Base-by-base conservation (phyloP, 768 basidiomycete genomes). In the Omphalotus guepiniiformis region DNA sequence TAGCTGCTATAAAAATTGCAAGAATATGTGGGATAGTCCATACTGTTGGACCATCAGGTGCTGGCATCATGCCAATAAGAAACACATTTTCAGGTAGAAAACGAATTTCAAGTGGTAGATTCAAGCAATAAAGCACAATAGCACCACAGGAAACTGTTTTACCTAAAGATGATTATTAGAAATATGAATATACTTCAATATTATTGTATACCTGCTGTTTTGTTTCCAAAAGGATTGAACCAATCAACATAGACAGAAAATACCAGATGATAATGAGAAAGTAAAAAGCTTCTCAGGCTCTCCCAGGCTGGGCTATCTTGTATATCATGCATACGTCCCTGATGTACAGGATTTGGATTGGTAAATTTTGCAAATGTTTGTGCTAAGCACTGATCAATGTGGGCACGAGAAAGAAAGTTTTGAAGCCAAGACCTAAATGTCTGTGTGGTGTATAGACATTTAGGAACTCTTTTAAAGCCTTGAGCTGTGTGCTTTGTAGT, bases 231-330 rank as follows among this genome's bases (percentile, higher is more conserved):
- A 1, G 63, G 66, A 57, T 70, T 70, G 43, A 66, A 68, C 66
- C 66, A 68, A 46, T 70, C 64, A 43, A 66, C 51, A 50, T 61
- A 68, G 6, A 66, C 22, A 6, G 57, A 55, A 56, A 65, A 68
- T 0, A 56, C 48, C 2, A 64, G 50, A 50, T 55, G 38, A 28
- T 58, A 53, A 16, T 42, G 48, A 8, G 54, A 46, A 5, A 37
- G 44, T 7, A 50, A 22, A 48, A 53, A 59, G 28, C 38, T 39
- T 4, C 32, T 15, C 2, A 61, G 25, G 15, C 37, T 21, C 3
- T 38, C 4, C 59, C 66, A 66, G 3, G 56, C 61, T 27, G 59
- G 63, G 49, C 62, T 65, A 37, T 62, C 59, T 40, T 56, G 50
- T 19, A 63, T 53, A 30, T 56, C 48, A 15, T 35, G 27, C 60